Base-by-base conservation (phyloP, 2,329 filamentous ascomycete genomes). In the Fusarium sp. region DNA sequence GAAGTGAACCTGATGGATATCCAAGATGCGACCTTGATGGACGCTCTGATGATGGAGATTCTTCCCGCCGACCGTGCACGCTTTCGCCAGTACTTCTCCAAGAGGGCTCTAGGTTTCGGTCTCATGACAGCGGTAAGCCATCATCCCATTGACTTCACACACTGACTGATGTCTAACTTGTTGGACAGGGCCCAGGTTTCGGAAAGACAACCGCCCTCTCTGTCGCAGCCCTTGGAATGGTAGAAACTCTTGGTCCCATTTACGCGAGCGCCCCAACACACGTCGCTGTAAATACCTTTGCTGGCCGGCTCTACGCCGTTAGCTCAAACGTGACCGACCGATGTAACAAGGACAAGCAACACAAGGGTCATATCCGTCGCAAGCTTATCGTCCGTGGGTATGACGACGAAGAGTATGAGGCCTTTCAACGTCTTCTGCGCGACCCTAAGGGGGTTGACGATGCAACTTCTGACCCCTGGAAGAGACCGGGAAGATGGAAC, bases 301-400 rank as follows among this genome's bases (percentile, higher is more conserved):
- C 35, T 9, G 7, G 7, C 16, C 7, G 36, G n/a, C 17, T 38
- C 9, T n/a, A 38, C 4, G 17, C 36, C 4, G 17, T 38, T 0
- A n/a, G 8, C 36, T 38, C 36, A 17, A 5, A 17, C 0, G 0
- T 38, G 0, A 17, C n/a, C 1, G 5, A 38, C 17, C 17, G 17
- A 11, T 11, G 10, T 8, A 38, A 38, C 35, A 38, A 38, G 7
- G 35, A 9, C 7, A 38, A 38, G 35, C 16, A 8, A 8, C 16
- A 38, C 4, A 38, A 38, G 35, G 9, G 16, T 38, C 16, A 9
- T 5, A 17, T 38, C 16, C 35, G 35, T 2, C 16, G 35, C 35
- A 17, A 38, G 35, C 35, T 38, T 2, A 8, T 38, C 4, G 5
- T 38, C 36, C 17, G 36, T 10, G 36, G 36, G 4, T 10, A 38